Evolutionary conservation across 2,329 filamentous ascomycete genomes (phyloP).

Genomic region (Colletotrichum cereale): DNA sequence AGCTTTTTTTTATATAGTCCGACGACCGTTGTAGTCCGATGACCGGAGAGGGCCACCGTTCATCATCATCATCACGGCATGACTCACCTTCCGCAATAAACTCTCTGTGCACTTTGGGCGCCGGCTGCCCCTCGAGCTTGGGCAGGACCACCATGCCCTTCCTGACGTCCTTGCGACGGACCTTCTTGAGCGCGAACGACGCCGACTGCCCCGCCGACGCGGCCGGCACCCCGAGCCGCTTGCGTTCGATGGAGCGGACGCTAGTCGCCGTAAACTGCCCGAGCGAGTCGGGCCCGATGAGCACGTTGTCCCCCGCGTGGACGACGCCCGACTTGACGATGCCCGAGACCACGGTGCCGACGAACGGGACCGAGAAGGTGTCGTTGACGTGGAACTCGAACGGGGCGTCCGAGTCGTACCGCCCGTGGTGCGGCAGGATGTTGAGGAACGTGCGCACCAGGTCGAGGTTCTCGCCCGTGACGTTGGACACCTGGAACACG

Average conservation of each 20-base stretch:
- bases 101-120: constrained; percentile 78
- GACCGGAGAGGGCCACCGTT: too few species aligned
- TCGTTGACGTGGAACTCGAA: constrained; percentile 98
- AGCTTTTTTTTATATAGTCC: too few species aligned
- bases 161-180: constrained; percentile 90
- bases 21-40: too few species aligned
- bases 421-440: constrained; percentile 92
- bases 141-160: constrained; percentile 98
- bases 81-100: constrained; percentile 80
- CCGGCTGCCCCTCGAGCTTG: constrained; percentile 79
- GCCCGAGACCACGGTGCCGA: constrained; percentile 94
- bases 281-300: constrained; percentile 90
- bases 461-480: constrained; percentile 91
- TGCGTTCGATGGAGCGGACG: constrained; percentile 93
- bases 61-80: background rate
- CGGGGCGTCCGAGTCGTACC: constrained; percentile 87
- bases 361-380: constrained; percentile 97
- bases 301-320: constrained; percentile 88
- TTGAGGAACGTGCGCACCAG: constrained; percentile 94
- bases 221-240: constrained; percentile 88
- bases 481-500: constrained; percentile 98
- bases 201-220: constrained; percentile 93
- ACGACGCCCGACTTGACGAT: constrained; percentile 90
- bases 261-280: constrained; percentile 90
- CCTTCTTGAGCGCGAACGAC: constrained; percentile 88